Conservation (phyloP, 1,139 yeast genomes). For the Suhomyces terraborum region DNA sequence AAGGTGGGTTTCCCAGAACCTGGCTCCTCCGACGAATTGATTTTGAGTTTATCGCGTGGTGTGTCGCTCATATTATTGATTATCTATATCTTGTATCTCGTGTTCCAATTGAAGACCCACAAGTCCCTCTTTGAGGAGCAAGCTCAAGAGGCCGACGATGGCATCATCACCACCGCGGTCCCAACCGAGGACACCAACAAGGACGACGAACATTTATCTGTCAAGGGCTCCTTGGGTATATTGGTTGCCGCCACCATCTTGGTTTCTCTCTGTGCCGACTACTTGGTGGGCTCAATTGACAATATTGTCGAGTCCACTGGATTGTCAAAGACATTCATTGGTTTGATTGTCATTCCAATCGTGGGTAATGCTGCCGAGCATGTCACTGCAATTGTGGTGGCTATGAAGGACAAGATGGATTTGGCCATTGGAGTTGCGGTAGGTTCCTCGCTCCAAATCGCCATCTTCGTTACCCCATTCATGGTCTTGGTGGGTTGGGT, state of each 20-base stretch:
- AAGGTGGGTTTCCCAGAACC: conserved; percentile 46
- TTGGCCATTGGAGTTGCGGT: conserved; percentile 95
- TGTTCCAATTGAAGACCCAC: conserved; percentile 90
- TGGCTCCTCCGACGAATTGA: conserved; percentile 47
- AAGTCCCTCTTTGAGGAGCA: conserved; percentile 52
- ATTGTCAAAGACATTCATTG: conserved; percentile 90
- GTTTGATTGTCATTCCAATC: conserved; percentile 89
- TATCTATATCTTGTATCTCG: conserved; percentile 76
- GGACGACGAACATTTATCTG: conserved; percentile 38
- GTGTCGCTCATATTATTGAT: conserved; percentile 76
- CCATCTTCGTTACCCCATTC: conserved; percentile 91
- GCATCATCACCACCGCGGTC: conserved; percentile 32
- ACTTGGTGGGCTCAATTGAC: conserved; percentile 89
- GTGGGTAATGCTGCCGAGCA: conserved; percentile 99
- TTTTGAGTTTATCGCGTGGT: conserved; percentile 80
- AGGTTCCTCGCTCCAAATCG: conserved; percentile 95
- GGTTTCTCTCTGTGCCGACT: conserved; percentile 92
- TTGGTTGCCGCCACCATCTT: conserved; percentile 69
- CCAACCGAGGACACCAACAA: conserved; percentile 36
- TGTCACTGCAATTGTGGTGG: conserved; percentile 93
- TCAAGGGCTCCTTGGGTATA: conserved; percentile 45
- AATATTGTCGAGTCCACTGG: conserved; percentile 82
- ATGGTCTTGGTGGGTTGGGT: conserved; percentile 92
- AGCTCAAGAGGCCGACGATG: conserved; percentile 40
- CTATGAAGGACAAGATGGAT: conserved; percentile 96